phyloP scores from a whole-genome alignment of 2,329 filamentous ascomycete genomes.

The Epicoccum nigrum region DNA sequence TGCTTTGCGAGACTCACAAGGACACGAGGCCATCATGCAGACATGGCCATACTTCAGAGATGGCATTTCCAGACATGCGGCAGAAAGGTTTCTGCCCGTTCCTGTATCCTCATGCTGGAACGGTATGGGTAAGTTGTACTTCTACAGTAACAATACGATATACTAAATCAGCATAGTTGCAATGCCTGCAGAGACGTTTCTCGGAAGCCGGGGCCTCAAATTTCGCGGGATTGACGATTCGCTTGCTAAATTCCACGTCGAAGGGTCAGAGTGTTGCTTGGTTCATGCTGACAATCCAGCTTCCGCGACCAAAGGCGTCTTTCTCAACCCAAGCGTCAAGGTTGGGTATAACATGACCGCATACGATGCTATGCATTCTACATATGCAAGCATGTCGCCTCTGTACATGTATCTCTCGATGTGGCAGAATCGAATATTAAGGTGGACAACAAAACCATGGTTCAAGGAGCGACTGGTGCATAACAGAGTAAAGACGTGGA shows the following conservation, averaged over 20 bases:
- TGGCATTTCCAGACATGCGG: slow-evolving; percentile 57
- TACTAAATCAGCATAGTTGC: slow-evolving; percentile 32
- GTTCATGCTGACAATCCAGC: slow-evolving; percentile 74
- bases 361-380: slow-evolving; percentile 28
- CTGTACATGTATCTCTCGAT: slow-evolving; percentile 16
- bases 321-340: slow-evolving; percentile 71
- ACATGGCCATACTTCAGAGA: slow-evolving; percentile 67
- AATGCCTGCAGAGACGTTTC: slow-evolving; percentile 34
- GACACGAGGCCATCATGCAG: slow-evolving; percentile 58
- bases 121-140: slow-evolving; percentile 55
- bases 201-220: slow-evolving; percentile 50
- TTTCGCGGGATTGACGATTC: slow-evolving; percentile 70
- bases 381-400: slow-evolving; percentile 16
- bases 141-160: neutral
- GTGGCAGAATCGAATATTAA: slow-evolving; percentile 21
- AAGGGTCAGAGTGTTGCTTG: slow-evolving; percentile 81
- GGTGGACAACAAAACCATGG: slow-evolving; percentile 15
- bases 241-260: slow-evolving; percentile 66
- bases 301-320: slow-evolving; percentile 61
- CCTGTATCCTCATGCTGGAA: slow-evolving; percentile 73
- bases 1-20: slow-evolving; percentile 62
- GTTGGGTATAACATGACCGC: slow-evolving; percentile 64
- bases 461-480: slow-evolving; percentile 21
- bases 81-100: slow-evolving; percentile 57
- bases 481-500: slow-evolving; percentile 19